Base-by-base conservation (phyloP, 2,329 filamentous ascomycete genomes). In the Knufia fluminis region DNA sequence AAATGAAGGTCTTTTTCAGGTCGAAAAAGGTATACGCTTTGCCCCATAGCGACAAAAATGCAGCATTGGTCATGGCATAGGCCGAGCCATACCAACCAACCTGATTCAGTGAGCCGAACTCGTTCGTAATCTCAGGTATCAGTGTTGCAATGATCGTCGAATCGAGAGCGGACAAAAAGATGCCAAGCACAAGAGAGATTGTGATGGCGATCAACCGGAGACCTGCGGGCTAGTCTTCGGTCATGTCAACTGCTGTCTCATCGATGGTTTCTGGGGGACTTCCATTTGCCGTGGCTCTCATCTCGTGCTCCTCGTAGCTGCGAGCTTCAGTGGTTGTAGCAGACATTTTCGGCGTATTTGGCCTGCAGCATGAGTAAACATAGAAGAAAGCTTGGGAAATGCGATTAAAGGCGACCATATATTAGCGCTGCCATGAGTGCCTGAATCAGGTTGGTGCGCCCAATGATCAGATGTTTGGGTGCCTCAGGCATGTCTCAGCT, bases 91-190 rank as follows among this genome's bases (percentile, higher is more conserved):
- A 7, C 14, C 28, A 31, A 31, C n/a, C n/a, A n/a, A n/a, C n/a
- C n/a, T n/a, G n/a, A n/a, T n/a, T n/a, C n/a, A n/a, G n/a, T n/a
- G 28, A 31, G 28, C 28, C 14, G 14, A 31, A 31, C 28, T 31
- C 28, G 62, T 56, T 7, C n/a, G 61, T 62, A 35, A 62, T 62
- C 38, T 59, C 57, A 2, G 61, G 61, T 22, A 62, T 63, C n/a
- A 61, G 60, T 3, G 58, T 62, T 16, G 56, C 56, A 20, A 62
- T 61, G 49, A 63, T 63, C 17, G 60, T 60, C 9, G 56, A 52
- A 43, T 60, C 58, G 20, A 61, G 47, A 7, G 58, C 58, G 35
- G 59, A 54, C 12, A 59, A 44, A 23, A 61, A 59, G n/a, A 60
- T 53, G 33, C 48, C 51, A n/a, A 53, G 41, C 12, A 51, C 42